These are phyloP conservation scores for Apiotrichum montevideense DNA, from an alignment of 1,284 basidiomycete genomes.

Conservation along the genomic window DNA sequence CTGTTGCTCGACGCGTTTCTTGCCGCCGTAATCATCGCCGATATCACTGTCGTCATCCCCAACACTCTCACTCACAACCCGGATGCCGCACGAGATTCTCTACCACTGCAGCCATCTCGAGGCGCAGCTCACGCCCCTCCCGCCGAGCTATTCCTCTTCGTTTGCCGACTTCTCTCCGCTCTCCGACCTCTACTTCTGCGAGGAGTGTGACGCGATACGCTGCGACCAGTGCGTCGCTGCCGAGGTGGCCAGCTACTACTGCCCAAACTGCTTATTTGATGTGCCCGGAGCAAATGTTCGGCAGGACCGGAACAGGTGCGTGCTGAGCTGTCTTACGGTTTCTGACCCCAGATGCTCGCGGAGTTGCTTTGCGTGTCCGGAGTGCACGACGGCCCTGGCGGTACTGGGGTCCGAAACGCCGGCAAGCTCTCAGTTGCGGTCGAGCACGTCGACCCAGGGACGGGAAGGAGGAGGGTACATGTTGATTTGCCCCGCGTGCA, in stretches of 20 bases:
- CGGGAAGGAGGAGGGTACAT: slow-evolving; percentile 76
- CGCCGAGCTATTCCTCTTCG: slow-evolving; percentile 67
- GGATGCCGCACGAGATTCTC: slow-evolving; percentile 12
- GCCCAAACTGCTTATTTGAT: slow-evolving; percentile 98
- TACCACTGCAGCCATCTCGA: slow-evolving; percentile 48
- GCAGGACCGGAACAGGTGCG: slow-evolving; percentile 84
- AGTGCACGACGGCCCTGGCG: slow-evolving; percentile 78
- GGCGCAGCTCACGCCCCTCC: slow-evolving; percentile 46
- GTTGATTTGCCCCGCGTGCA: slow-evolving; percentile 82
- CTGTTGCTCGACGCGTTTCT: no score
- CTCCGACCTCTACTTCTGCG: slow-evolving; percentile 87
- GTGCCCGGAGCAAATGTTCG: slow-evolving; percentile 93
- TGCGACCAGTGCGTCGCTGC: slow-evolving; percentile 86
- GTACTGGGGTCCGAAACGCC: slow-evolving; percentile 69
- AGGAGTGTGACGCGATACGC: slow-evolving; percentile 91
- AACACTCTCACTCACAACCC: no score
- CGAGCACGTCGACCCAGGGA: slow-evolving; percentile 48
- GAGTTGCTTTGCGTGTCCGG: slow-evolving; percentile 94
- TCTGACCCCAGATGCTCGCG: slow-evolving; percentile 70
- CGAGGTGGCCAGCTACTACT: slow-evolving; percentile 95
- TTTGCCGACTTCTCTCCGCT: slow-evolving; percentile 75
- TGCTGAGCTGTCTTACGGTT: background rate
- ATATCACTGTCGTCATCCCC: no score
- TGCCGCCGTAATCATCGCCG: no score
- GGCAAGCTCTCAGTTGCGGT: slow-evolving; percentile 28